Percentiles rank a stretch among this genome's conserved stretches.
Conservation (phyloP, 108 stramenopile species). For the Nannochloropsis oceanica region DNA sequence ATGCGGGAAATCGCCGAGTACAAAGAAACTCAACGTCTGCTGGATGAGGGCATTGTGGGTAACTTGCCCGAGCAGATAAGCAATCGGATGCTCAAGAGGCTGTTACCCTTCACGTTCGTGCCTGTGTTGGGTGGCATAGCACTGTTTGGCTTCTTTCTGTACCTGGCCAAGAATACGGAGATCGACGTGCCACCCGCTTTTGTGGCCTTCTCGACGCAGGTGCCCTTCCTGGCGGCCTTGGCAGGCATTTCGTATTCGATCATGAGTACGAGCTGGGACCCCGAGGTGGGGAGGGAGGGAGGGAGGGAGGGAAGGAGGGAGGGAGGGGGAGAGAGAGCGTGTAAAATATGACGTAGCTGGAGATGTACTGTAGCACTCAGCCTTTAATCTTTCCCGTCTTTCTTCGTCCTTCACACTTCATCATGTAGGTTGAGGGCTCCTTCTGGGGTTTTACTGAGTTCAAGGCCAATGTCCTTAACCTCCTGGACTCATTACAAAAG, state of each 20-base stretch:
- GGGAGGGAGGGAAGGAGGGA: neutral
- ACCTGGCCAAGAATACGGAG: constrained; percentile 15
- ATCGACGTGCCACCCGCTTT: neutral
- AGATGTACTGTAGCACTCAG: neutral
- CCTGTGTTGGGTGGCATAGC: constrained; percentile 15
- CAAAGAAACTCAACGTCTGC: neutral
- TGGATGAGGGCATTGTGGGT: neutral
- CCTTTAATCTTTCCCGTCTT: neutral
- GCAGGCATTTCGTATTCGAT: constrained; percentile 25
- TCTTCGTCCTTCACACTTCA: neutral
- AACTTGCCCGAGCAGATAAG: neutral
- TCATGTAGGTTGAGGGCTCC: constrained; percentile 10
- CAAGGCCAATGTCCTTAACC: constrained; percentile 6
- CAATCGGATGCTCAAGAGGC: neutral
- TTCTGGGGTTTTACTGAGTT: constrained; percentile 18
- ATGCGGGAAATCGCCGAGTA: neutral
- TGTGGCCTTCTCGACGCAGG: constrained; percentile 24
- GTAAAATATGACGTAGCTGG: neutral
- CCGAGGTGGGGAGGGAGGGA: neutral
- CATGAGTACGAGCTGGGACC: constrained; percentile 21
- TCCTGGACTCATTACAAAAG: constrained; percentile 6
- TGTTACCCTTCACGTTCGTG: constrained; percentile 15
- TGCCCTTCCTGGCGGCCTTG: constrained; percentile 11
- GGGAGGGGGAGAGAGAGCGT: neutral
- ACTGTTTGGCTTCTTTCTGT: constrained; percentile 4